These are phyloP conservation scores for Blastobotrys persicus DNA, from an alignment of 1,139 yeast genomes.

Conservation along the genomic window DNA sequence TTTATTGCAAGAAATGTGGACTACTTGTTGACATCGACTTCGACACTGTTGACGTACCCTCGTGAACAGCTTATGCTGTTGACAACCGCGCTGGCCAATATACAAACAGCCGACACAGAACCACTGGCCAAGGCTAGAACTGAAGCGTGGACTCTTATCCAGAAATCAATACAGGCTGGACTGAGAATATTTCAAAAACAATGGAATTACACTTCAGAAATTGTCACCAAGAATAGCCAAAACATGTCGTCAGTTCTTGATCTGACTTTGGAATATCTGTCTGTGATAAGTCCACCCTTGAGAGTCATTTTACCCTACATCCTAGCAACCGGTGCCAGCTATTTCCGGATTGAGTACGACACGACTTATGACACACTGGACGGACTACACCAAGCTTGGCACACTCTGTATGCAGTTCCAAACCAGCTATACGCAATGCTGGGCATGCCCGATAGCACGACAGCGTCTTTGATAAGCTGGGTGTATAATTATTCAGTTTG, in stretches of 20 bases:
- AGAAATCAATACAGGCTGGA: neutral
- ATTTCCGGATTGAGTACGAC: constrained; percentile 8
- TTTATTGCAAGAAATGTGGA: neutral
- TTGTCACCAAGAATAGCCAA: neutral
- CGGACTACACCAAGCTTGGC: neutral
- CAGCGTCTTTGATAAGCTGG: neutral
- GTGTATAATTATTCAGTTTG: neutral
- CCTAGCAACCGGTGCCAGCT: neutral
- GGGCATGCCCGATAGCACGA: neutral
- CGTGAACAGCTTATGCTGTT: neutral
- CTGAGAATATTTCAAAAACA: neutral
- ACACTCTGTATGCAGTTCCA: neutral
- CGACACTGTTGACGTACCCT: neutral
- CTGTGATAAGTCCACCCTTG: neutral
- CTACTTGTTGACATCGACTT: neutral
- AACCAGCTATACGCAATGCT: neutral
- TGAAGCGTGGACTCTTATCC: neutral
- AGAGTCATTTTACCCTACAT: constrained; percentile 1
- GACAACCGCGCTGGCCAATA: neutral
- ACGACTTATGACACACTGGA: neutral
- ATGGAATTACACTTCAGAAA: constrained; percentile 8
- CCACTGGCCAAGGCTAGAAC: neutral
- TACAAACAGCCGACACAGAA: neutral
- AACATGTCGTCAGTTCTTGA: neutral
- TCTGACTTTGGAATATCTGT: neutral